These are phyloP conservation scores for Magnusiomyces sp. DNA, from an alignment of 1,139 yeast genomes.

Conservation along the genomic window DNA sequence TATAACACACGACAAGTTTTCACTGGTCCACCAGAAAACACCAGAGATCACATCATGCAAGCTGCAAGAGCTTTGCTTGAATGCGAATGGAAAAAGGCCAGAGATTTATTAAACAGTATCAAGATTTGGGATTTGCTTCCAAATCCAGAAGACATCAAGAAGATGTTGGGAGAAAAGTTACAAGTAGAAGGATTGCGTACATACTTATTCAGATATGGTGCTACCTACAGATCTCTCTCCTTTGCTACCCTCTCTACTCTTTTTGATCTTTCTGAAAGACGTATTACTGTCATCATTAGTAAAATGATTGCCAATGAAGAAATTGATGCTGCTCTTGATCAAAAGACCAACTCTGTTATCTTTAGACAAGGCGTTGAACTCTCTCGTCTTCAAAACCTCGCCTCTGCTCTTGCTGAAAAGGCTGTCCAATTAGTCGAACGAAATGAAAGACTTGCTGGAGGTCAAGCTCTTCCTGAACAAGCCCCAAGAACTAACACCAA, in stretches of 20 bases:
- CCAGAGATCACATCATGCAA: conserved; percentile 87
- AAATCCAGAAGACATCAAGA: conserved; percentile 53
- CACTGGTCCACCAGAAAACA: conserved; percentile 97
- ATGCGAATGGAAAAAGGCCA: conserved; percentile 84
- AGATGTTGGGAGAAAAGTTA: conserved; percentile 64
- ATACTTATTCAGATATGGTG: conserved; percentile 74
- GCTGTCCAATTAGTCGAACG: conserved; percentile 72
- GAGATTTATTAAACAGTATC: conserved; percentile 61
- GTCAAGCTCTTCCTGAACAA: conserved; percentile 23
- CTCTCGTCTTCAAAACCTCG: conserved; percentile 80
- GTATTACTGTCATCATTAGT: conserved; percentile 55
- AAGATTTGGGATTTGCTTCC: conserved; percentile 87
- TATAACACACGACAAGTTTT: conserved; percentile 91
- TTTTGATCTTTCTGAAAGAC: conserved; percentile 53
- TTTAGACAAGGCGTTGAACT: conserved; percentile 70
- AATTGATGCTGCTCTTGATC: conserved; percentile 58
- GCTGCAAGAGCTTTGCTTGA: conserved; percentile 84
- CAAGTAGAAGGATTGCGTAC: conserved; percentile 89
- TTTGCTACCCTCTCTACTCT: conserved; percentile 52
- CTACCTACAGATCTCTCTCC: conserved; percentile 70
- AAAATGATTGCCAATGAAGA: conserved; percentile 74
- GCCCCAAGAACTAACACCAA: neutral
- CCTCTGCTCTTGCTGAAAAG: conserved; percentile 81
- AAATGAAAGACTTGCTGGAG: conserved; percentile 75
- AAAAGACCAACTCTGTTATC: conserved; percentile 48